These are phyloP conservation scores for Ephemerocybe angulata DNA, from an alignment of 768 basidiomycete species.

Conservation along the genomic window DNA sequence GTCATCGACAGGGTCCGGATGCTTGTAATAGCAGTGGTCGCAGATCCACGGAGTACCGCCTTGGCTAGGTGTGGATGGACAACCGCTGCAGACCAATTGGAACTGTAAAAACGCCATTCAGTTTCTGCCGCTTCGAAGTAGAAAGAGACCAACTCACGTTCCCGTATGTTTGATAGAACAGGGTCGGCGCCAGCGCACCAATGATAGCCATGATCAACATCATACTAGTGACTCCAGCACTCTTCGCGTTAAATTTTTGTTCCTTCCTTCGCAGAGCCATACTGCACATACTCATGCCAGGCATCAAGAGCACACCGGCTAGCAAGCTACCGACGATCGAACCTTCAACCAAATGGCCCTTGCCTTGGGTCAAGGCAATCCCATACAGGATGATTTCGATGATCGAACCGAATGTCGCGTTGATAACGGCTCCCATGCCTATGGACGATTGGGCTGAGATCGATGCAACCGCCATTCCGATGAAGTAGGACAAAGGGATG, in stretches of 20 bases:
- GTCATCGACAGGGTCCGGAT: slow-evolving; percentile 88
- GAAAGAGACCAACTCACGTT: slow-evolving; percentile 57
- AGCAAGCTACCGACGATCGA: slow-evolving; percentile 93
- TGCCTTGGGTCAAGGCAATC: slow-evolving; percentile 86
- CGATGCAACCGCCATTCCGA: slow-evolving; percentile 98
- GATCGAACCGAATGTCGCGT: slow-evolving; percentile 97
- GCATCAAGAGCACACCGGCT: slow-evolving; percentile 96
- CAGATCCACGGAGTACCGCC: slow-evolving; percentile 72
- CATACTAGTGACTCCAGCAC: slow-evolving; percentile 97
- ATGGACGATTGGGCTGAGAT: slow-evolving; percentile 99
- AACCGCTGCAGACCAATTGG: slow-evolving; percentile 80
- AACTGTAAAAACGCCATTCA: slow-evolving; percentile 51
- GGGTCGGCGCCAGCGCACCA: slow-evolving; percentile 87
- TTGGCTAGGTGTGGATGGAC: slow-evolving; percentile 49
- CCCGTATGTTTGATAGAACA: slow-evolving; percentile 98
- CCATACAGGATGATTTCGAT: slow-evolving; percentile 94
- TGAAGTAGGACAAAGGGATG: slow-evolving; percentile 97
- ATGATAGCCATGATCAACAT: slow-evolving; percentile 99
- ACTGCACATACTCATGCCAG: slow-evolving; percentile 92
- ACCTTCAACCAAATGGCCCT: slow-evolving; percentile 93
- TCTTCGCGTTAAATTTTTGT: slow-evolving; percentile 98
- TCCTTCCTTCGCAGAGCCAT: slow-evolving; percentile 89
- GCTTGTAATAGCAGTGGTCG: slow-evolving; percentile 90
- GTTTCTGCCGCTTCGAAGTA: not conserved
- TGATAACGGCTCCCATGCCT: slow-evolving; percentile 99